phyloP scores from a whole-genome alignment of 2,329 filamentous ascomycete species.

The Clonostachys solani region DNA sequence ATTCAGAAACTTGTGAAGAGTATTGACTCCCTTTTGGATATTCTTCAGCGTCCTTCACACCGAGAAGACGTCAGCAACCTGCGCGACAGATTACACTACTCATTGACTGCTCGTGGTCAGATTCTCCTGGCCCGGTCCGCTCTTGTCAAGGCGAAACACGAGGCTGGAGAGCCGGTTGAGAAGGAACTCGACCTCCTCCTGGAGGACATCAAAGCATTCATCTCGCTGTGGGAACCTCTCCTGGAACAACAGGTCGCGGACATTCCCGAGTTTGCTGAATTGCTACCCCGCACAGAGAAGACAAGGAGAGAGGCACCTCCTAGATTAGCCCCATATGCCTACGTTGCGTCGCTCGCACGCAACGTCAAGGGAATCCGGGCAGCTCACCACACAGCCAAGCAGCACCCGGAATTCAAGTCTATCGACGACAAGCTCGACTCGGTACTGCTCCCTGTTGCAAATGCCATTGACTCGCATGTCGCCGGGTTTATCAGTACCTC shows the following conservation, averaged over 20 bases:
- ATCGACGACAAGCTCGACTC: no score
- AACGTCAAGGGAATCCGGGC: background rate
- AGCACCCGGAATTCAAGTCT: no score
- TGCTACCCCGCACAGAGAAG: conserved; percentile 4
- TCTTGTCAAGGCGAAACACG: conserved; percentile 14
- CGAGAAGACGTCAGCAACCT: conserved; percentile 6
- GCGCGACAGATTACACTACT: conserved; percentile 14
- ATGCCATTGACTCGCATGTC: no score
- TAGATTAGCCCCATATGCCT: background rate
- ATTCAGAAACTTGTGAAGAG: conserved; percentile 38
- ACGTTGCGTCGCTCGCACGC: no score
- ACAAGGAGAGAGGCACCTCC: conserved; percentile 15
- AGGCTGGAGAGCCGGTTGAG: conserved; percentile 13
- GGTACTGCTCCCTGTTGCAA: no score
- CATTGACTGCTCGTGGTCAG: conserved; percentile 20
- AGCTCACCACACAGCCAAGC: background rate
- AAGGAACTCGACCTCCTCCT: conserved; percentile 13
- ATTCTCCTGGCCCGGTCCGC: conserved; percentile 20
- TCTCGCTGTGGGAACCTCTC: conserved; percentile 16
- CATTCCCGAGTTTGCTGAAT: conserved; percentile 8
- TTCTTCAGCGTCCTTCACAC: conserved; percentile 41
- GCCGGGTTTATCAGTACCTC: no score
- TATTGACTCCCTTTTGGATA: conserved; percentile 41
- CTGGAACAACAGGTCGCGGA: conserved; percentile 3
- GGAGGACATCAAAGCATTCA: conserved; percentile 20